Percentiles rank a stretch among this genome's conserved stretches.
Conservation (phyloP, 768 basidiomycete genomes). For the Neoboletus brunneissimus region DNA sequence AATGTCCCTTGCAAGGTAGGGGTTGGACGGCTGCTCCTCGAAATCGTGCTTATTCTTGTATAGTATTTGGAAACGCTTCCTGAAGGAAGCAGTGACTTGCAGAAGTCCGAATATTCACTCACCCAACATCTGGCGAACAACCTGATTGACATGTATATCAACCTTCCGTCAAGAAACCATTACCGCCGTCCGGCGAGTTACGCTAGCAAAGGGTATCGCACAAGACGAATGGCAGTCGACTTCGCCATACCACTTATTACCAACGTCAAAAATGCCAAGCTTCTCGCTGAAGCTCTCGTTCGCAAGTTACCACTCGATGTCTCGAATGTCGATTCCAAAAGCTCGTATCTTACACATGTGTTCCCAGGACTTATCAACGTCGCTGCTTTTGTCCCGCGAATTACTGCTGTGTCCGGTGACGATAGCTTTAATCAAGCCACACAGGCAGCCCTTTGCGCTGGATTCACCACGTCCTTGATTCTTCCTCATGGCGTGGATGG, state of each 20-base stretch:
- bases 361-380: constrained; percentile 94
- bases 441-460: constrained; percentile 81
- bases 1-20: constrained; percentile 91
- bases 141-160: constrained; percentile 99
- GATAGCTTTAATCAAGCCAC: constrained; percentile 66
- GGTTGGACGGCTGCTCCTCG: neutral
- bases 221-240: constrained; percentile 98
- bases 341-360: constrained; percentile 82
- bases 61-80: constrained; percentile 89
- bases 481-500: constrained; percentile 65
- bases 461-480: constrained; percentile 84
- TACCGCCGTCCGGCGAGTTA: constrained; percentile 97
- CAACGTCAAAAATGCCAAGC: constrained; percentile 97
- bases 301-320: constrained; percentile 90
- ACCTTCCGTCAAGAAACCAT: constrained; percentile 95
- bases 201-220: constrained; percentile 93
- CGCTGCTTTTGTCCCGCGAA: constrained; percentile 76
- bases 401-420: constrained; percentile 46
- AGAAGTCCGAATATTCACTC: constrained; percentile 97
- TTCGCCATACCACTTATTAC: constrained; percentile 97
- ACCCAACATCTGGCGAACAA: constrained; percentile 96
- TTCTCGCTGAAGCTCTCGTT: constrained; percentile 90
- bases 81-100: constrained; percentile 67
- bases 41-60: constrained; percentile 7
- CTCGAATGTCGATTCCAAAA: constrained; percentile 89